Evolutionary conservation across 192 early-diverging fungal genomes (phyloP), one percentile per base, ranked within the genome.

Genomic region (Backusella circina): DNA sequence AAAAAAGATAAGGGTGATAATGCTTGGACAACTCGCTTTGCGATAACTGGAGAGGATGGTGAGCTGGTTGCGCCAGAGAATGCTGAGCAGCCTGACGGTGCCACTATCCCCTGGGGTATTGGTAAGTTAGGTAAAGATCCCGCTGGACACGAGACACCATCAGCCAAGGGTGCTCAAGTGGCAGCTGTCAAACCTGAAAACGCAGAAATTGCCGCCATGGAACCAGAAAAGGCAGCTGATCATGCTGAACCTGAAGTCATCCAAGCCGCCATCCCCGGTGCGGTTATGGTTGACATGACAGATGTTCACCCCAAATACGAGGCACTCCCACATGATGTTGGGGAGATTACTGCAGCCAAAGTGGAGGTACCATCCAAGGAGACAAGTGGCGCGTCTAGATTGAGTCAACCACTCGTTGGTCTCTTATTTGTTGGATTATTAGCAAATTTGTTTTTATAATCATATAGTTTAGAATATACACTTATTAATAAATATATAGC

Each of bases 11-110:
- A 51, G 3, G 72, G 67, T 67, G 72, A 73, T 30, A 67, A 61
- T 65, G 74, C 82, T 21, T 83, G 82, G 82, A 80, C 82, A 23
- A 83, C 78, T 39, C 75, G 82, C 18, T 83, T 83, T 66, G 78
- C 72, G 35, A 83, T 83, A 13, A 70, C 69, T 1, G 78, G 32
- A 35, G 44, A 67, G 5, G 70, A 73, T 37, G 71, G 65, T 31
- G 35, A 44, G 6, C 36, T 67, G 12, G 37, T 21, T 31, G 66
- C 32, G 0, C 77, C 82, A 36, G 38, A 67, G 8, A 72, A 82
- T 28, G n/a, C 72, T 1, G 38, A 37, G 18, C 80, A 82, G 38
- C 50, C 76, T 64, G 71, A 82, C 38, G 70, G 71, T 38, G 35
- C 18, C 5, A 28, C n/a, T 10, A 73, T 73, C 3, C 71, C 71